Evolutionary conservation across 2,329 filamentous ascomycete species (phyloP), one percentile per base, ranked within the genome.

Genomic region (Stagonosporopsis chrysanthemi): DNA sequence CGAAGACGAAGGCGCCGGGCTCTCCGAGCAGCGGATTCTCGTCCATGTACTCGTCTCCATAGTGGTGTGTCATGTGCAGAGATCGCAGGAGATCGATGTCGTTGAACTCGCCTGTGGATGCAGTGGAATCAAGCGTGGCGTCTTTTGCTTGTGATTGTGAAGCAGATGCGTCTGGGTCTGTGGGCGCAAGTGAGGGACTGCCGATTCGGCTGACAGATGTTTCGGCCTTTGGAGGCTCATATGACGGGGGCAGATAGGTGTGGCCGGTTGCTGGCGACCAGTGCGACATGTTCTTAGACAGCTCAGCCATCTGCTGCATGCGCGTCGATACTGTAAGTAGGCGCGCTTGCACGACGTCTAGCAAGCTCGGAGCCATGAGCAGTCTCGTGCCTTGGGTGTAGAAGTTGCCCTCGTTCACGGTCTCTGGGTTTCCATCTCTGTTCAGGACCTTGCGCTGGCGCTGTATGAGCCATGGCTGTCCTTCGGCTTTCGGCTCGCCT

Each of bases 1-100:
- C 80, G 61, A 88, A 80, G 51, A 85, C 83, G 63, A 89, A 88
- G 4, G 81, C 82, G 28, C 86, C 86, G 0, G 87, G 86, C 68
- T 88, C 86, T 44, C 86, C 86, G 7, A 83, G 77, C 14, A 89
- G 74, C 0, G 86, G 85, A 58, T 83, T 86, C 65, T 88, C 86
- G 69, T 89, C 86, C 78, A 85, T 85, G 74, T 81, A 88, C 61
- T 88, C 86, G 62, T 86, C 81, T 14, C 81, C 83, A 66, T 84
- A 87, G 7, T 76, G 75, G 12, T 83, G 75, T 23, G 82, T 80
- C 31, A 87, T 77, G 33, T 70, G 74, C 49, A 86, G 79, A 8
- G 83, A 82, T 19, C 82, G 78, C 43, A 73, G 55, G 62, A 79
- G 72, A 17, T 74, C 61, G 23, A 62, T 61, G 76, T 79, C 50